Conservation (phyloP, 495 filamentous ascomycete species). For the Cladorrhinum samala region DNA sequence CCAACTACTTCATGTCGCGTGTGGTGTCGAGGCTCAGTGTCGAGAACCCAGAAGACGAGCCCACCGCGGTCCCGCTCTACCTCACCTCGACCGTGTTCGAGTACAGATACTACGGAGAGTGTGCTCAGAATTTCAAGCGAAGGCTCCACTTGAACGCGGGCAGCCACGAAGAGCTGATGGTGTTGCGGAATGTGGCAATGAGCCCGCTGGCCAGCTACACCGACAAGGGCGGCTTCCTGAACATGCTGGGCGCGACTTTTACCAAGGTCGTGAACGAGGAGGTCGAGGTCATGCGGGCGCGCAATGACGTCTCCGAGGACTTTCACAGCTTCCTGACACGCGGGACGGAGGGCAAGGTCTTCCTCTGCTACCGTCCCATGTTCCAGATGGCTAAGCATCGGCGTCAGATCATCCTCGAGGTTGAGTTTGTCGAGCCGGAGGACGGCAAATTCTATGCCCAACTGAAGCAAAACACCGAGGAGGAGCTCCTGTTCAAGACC, state of each 20-base stretch:
- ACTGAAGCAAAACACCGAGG: slow-evolving; percentile 10
- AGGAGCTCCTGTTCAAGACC: slow-evolving; percentile 10
- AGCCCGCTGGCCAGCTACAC: slow-evolving; percentile 9
- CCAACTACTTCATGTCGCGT: slow-evolving; percentile 42
- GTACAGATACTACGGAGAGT: slow-evolving; percentile 36
- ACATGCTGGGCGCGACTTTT: slow-evolving; percentile 10
- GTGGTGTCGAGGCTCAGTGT: slow-evolving; percentile 38
- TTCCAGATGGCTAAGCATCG: slow-evolving; percentile 20
- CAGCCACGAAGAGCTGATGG: slow-evolving; percentile 8
- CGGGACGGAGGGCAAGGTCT: slow-evolving; percentile 4
- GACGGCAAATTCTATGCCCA: slow-evolving; percentile 1
- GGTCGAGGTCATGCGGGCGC: slow-evolving; percentile 11
- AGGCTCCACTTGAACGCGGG: slow-evolving; percentile 6
- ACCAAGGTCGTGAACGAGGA: slow-evolving; percentile 8
- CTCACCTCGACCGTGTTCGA: slow-evolving; percentile 40
- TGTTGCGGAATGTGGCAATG: slow-evolving; percentile 16
- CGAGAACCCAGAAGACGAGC: slow-evolving; percentile 31
- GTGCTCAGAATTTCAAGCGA: slow-evolving; percentile 13
- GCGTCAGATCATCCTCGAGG: slow-evolving; percentile 10
- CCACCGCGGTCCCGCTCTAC: slow-evolving; percentile 33
- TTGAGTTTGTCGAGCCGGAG: not conserved
- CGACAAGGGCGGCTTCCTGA: slow-evolving; percentile 5
- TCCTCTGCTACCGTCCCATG: slow-evolving; percentile 11
- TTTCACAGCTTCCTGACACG: slow-evolving; percentile 15
- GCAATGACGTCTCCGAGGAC: slow-evolving; percentile 11